These are phyloP conservation scores for Saccharum hybrid DNA, from an alignment of 202 grass and related monocot species.

Conservation along the genomic window DNA sequence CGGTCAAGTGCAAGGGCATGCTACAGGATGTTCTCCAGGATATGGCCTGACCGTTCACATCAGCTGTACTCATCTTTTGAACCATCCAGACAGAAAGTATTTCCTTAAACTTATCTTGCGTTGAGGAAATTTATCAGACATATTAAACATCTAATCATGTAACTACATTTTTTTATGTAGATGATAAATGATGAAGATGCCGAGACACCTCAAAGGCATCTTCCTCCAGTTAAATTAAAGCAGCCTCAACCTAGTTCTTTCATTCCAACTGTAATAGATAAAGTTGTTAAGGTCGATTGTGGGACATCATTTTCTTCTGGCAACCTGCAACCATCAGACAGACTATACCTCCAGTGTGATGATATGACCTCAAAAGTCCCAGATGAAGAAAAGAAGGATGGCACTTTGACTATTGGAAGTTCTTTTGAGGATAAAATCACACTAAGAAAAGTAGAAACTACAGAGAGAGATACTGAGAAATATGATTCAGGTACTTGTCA, in stretches of 20 bases:
- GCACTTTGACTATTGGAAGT: slow-evolving; percentile 40
- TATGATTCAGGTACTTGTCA: slow-evolving; percentile 62
- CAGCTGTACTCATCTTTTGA: slow-evolving; percentile 87
- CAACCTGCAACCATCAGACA: slow-evolving; percentile 42
- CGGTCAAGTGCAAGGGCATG: slow-evolving; percentile 80
- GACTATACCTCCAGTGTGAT: slow-evolving; percentile 40
- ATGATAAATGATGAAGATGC: slow-evolving; percentile 84
- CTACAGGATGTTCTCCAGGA: slow-evolving; percentile 80
- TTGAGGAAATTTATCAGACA: slow-evolving; percentile 23
- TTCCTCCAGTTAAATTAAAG: slow-evolving; percentile 49
- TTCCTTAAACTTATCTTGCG: slow-evolving; percentile 36
- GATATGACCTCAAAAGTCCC: slow-evolving; percentile 35
- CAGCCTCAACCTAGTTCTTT: slow-evolving; percentile 39
- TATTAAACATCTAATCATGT: slow-evolving; percentile 26
- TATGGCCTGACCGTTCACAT: slow-evolving; percentile 76
- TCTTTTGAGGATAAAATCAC: slow-evolving; percentile 46
- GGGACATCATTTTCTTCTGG: slow-evolving; percentile 51
- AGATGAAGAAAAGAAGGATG: slow-evolving; percentile 39
- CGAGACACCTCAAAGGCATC: slow-evolving; percentile 63
- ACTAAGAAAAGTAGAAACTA: slow-evolving; percentile 36
- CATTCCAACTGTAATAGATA: slow-evolving; percentile 56
- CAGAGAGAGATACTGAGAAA: slow-evolving; percentile 26
- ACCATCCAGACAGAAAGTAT: slow-evolving; percentile 86
- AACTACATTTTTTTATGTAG: slow-evolving; percentile 58
- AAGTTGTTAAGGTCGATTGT: slow-evolving; percentile 54